phyloP scores from a whole-genome alignment of 495 filamentous ascomycete species.

The Sabuloglossum arenarium region DNA sequence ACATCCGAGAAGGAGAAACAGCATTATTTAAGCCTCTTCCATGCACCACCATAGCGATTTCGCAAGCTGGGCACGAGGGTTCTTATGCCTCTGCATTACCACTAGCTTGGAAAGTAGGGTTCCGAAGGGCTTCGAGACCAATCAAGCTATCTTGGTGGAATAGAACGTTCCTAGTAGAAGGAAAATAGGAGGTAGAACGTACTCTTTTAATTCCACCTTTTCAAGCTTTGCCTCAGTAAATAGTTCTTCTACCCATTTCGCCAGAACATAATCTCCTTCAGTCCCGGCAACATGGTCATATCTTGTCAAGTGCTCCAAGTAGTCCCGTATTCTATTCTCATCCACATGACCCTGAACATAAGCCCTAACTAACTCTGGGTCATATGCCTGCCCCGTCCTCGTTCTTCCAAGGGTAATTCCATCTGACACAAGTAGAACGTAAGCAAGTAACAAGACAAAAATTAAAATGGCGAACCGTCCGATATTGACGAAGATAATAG shows the following conservation, averaged over 20 bases:
- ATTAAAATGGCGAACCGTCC: constrained; percentile 54
- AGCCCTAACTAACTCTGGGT: constrained; percentile 44
- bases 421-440: constrained; percentile 66
- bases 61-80: not conserved
- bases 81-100: not conserved
- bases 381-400: constrained; percentile 25
- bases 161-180: not conserved
- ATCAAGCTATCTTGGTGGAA: not conserved
- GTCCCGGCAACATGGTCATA: constrained; percentile 83
- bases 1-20: not conserved
- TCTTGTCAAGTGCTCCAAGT: constrained; percentile 46
- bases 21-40: too few species aligned
- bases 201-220: constrained; percentile 47
- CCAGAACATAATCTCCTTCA: constrained; percentile 66
- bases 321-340: constrained; percentile 41
- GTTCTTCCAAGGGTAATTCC: constrained; percentile 33
- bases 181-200: constrained; percentile 14
- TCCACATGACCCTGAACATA: constrained; percentile 52
- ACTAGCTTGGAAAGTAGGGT: not conserved
- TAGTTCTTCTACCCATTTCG: constrained; percentile 55
- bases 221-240: constrained; percentile 54
- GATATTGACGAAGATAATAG: constrained; percentile 9
- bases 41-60: not conserved
- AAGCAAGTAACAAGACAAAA: constrained; percentile 53
- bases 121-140: not conserved